phyloP scores from a whole-genome alignment of 2,329 filamentous ascomycete genomes.

The Ascochyta fabae region DNA sequence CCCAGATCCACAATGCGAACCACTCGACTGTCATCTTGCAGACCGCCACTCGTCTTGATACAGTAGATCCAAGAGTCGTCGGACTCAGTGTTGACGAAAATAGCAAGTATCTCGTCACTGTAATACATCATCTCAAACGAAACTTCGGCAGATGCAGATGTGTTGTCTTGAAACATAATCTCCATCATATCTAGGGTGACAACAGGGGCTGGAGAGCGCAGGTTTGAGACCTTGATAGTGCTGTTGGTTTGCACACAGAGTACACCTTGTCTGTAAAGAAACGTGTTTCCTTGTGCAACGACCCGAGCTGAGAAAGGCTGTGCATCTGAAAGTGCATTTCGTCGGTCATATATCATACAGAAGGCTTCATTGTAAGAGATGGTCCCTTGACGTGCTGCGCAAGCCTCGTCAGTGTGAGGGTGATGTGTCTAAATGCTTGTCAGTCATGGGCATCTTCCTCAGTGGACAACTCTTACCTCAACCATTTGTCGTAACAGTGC shows the following conservation, averaged over 20 bases:
- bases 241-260: slow-evolving; percentile 67
- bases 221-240: slow-evolving; percentile 64
- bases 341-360: slow-evolving; percentile 66
- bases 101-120: slow-evolving; percentile 40
- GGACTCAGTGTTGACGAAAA: slow-evolving; percentile 19
- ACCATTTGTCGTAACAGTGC: slow-evolving; percentile 65
- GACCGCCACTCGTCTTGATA: slow-evolving; percentile 27
- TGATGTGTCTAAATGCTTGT: slow-evolving; percentile 46
- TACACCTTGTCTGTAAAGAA: slow-evolving; percentile 67
- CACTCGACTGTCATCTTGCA: slow-evolving; percentile 45
- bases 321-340: slow-evolving; percentile 65
- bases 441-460: neutral
- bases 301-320: slow-evolving; percentile 67
- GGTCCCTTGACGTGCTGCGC: slow-evolving; percentile 44
- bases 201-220: slow-evolving; percentile 50
- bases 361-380: slow-evolving; percentile 61
- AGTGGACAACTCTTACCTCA: slow-evolving; percentile 55
- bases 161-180: neutral
- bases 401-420: slow-evolving; percentile 55
- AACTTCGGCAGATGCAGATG: neutral
- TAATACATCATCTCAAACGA: slow-evolving; percentile 37
- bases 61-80: slow-evolving; percentile 17
- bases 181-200: slow-evolving; percentile 29
- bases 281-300: slow-evolving; percentile 66
- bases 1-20: slow-evolving; percentile 31